Base-by-base conservation (phyloP, 2,329 filamentous ascomycete species). In the Pleomassaria siparia region DNA sequence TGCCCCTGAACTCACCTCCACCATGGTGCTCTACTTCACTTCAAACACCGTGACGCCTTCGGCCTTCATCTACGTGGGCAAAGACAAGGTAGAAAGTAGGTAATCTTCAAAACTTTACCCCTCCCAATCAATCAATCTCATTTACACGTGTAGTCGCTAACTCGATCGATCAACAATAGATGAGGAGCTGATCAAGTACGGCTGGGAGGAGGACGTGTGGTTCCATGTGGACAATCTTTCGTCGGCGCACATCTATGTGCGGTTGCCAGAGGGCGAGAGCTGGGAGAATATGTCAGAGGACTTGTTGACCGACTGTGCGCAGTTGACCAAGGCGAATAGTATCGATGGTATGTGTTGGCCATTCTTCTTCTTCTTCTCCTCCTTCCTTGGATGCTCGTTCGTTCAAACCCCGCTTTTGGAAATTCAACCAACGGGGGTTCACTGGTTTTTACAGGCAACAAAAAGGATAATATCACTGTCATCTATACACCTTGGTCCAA, bases 401-500 rank as follows among this genome's bases (percentile, higher is more conserved):
- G 25, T n/a, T n/a, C n/a, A n/a, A n/a, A n/a, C n/a, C n/a, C n/a
- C n/a, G n/a, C n/a, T n/a, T n/a, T n/a, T n/a, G n/a, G n/a, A n/a
- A n/a, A n/a, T n/a, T n/a, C n/a, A n/a, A n/a, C n/a, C n/a, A n/a
- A n/a, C n/a, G n/a, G n/a, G n/a, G n/a, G n/a, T n/a, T n/a, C n/a
- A n/a, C n/a, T n/a, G n/a, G n/a, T n/a, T n/a, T n/a, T n/a, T n/a
- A n/a, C 49, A 91, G 88, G 94, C 55, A 99, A 99, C 78, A 99
- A 99, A 74, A 97, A 96, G 72, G 92, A 97, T 72, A 97, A 97
- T 73, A 79, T 99, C 63, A 95, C 91, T 13, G 73, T 99, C 65
- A 95, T 99, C 65, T 99, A 99, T 76, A 99, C 94, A 4, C 94
- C 94, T 6, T 97, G 94, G 91, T 88, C 89, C 36, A 99, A 99